Evolutionary conservation across 495 filamentous ascomycete species (phyloP).

Genomic region (Monascus purpureus): DNA sequence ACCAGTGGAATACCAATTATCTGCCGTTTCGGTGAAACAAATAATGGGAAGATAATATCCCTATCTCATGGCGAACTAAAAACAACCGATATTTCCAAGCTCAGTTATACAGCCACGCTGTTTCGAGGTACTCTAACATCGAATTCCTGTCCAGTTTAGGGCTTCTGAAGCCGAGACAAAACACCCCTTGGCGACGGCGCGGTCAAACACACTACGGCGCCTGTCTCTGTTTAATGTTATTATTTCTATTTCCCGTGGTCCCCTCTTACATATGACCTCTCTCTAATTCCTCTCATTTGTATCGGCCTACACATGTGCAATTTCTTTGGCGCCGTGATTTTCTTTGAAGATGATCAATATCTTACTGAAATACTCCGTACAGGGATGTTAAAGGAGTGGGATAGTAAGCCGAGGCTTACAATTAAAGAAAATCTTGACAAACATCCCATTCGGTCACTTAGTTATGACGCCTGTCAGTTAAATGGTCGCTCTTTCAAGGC

Average conservation of each 20-base stretch:
- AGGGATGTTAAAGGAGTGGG: slow-evolving; percentile 8
- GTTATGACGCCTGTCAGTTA: too few species aligned
- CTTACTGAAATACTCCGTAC: slow-evolving; percentile 9
- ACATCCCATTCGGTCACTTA: too few species aligned
- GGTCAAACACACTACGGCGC: too few species aligned
- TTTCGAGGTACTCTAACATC: too few species aligned
- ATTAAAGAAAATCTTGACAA: slow-evolving; percentile 5
- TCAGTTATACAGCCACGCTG: too few species aligned
- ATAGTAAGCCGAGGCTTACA: slow-evolving; percentile 9
- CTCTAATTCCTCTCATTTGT: slow-evolving; percentile 1
- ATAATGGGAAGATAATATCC: too few species aligned
- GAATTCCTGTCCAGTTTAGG: too few species aligned
- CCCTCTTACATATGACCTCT: not conserved
- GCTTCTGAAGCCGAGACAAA: too few species aligned
- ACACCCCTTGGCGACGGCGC: too few species aligned
- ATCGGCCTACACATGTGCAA: not conserved
- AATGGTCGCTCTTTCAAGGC: too few species aligned
- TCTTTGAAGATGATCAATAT: slow-evolving; percentile 11
- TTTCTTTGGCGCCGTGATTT: slow-evolving; percentile 6
- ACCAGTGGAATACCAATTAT: slow-evolving; percentile 26
- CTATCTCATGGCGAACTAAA: too few species aligned
- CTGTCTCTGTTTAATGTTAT: too few species aligned
- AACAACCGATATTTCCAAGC: not conserved
- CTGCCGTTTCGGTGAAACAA: slow-evolving; percentile 25
- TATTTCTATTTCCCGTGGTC: not conserved